Evolutionary conservation across 192 early-diverging fungal genomes (phyloP).

Genomic region (Mortierella alpina): DNA sequence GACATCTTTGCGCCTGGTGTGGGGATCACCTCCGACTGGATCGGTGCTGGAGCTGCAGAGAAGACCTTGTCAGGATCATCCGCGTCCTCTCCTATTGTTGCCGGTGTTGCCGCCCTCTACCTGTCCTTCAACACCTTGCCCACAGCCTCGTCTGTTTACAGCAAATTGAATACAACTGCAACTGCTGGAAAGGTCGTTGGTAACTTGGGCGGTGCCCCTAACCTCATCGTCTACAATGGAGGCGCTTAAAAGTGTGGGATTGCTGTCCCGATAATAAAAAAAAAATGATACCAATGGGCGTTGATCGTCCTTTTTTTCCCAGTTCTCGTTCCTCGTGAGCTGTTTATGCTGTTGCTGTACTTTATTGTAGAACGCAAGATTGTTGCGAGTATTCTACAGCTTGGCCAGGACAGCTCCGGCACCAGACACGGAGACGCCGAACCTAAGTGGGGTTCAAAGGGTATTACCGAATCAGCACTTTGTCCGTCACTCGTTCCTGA

Average conservation of each 20-base stretch:
- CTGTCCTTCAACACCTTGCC: constrained; percentile 19
- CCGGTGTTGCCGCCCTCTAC: constrained; percentile 62
- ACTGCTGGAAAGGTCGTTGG: constrained; percentile 5
- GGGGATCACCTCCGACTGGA: constrained; percentile 59
- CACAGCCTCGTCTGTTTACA: constrained; percentile 22
- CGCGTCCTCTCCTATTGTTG: constrained; percentile 68
- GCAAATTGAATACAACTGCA: constrained; percentile 10
- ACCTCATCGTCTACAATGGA: constrained; percentile 48
- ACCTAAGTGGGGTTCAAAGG: constrained; percentile 12
- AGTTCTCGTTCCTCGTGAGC: too few relatives aligned
- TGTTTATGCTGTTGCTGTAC: too few relatives aligned
- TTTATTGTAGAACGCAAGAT: background rate
- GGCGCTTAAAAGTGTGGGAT: background rate
- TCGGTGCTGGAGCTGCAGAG: constrained; percentile 18
- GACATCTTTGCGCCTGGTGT: constrained; percentile 70
- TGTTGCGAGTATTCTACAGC: constrained; percentile 3
- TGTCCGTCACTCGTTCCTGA: background rate
- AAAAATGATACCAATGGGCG: too few relatives aligned
- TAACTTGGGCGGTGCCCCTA: constrained; percentile 36
- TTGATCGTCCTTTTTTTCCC: too few relatives aligned
- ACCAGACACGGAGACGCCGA: constrained; percentile 68
- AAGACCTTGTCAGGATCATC: constrained; percentile 67
- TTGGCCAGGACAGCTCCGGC: constrained; percentile 70
- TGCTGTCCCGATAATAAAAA: too few relatives aligned
- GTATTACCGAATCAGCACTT: background rate